These are phyloP conservation scores for Saitozyma podzolica DNA, from an alignment of 768 basidiomycete species.

Conservation along the genomic window DNA sequence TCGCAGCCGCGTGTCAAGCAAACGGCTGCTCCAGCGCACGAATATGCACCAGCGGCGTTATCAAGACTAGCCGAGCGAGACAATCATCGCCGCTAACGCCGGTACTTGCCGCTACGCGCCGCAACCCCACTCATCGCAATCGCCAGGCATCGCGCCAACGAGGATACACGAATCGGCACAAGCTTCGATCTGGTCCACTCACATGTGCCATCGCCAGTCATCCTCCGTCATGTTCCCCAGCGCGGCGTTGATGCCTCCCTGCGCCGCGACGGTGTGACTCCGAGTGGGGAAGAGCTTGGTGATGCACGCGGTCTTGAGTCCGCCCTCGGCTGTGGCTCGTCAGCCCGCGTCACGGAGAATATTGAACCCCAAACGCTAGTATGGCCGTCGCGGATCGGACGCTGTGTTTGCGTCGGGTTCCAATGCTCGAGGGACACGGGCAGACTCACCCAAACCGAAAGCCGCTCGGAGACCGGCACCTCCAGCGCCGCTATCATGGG, in stretches of 20 bases:
- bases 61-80: no score
- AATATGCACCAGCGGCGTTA: no score
- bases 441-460: slow-evolving; percentile 68
- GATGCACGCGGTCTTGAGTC: slow-evolving; percentile 98
- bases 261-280: slow-evolving; percentile 97
- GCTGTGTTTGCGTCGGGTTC: not conserved
- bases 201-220: slow-evolving; percentile 99
- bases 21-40: no score
- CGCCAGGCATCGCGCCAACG: no score
- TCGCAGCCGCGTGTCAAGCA: no score
- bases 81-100: no score
- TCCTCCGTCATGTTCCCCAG: slow-evolving; percentile 94
- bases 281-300: slow-evolving; percentile 98
- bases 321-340: slow-evolving; percentile 70
- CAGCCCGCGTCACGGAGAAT: slow-evolving; percentile 10
- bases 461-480: slow-evolving; percentile 97
- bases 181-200: slow-evolving; percentile 8
- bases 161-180: no score
- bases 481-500: slow-evolving; percentile 77
- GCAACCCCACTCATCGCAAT: no score
- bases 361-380: not conserved
- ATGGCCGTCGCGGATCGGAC: not conserved
- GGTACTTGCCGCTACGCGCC: no score
- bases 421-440: not conserved
- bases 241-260: slow-evolving; percentile 92